Conservation (phyloP, 2,329 filamentous ascomycete species). For the Aspergillus chevalieri region DNA sequence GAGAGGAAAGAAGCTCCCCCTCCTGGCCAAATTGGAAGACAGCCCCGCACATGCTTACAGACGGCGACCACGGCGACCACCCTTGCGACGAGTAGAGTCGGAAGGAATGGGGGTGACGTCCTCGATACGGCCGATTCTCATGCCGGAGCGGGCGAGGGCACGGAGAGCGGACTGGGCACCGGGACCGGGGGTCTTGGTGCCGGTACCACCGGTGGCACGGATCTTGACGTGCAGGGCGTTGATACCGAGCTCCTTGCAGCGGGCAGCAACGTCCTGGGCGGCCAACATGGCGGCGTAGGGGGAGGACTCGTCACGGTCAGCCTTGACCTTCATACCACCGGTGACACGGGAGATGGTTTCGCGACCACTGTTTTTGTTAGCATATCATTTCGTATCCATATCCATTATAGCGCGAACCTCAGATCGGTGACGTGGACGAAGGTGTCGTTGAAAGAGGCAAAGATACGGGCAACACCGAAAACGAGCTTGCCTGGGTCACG, state of each 20-base stretch:
- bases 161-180: conserved; percentile 99
- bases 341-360: conserved; percentile 99
- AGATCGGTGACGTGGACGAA: conserved; percentile 99
- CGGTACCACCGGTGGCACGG: conserved; percentile 97
- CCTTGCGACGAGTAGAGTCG: conserved; percentile 99
- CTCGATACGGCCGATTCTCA: conserved; percentile 99
- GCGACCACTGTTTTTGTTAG: conserved; percentile 65
- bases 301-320: conserved; percentile 98
- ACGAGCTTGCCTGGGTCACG: conserved; percentile 73
- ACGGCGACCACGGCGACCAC: conserved; percentile 99
- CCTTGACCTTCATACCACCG: conserved; percentile 99
- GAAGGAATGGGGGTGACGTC: conserved; percentile 98
- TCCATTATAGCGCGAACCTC: conserved; percentile 51
- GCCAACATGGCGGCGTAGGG: conserved; percentile 99
- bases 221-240: conserved; percentile 99
- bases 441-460: conserved; percentile 89
- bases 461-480: conserved; percentile 96
- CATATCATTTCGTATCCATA: neutral
- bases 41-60: conserved; percentile 60
- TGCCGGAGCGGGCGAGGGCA: conserved; percentile 95
- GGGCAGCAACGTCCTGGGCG: conserved; percentile 92
- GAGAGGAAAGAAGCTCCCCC: conserved; percentile 10
- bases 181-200: conserved; percentile 99
- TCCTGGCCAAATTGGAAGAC: conserved; percentile 20
- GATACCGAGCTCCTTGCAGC: conserved; percentile 80